Base-by-base conservation (phyloP, 108 stramenopile species). In the Cyclotella kingstonii region DNA sequence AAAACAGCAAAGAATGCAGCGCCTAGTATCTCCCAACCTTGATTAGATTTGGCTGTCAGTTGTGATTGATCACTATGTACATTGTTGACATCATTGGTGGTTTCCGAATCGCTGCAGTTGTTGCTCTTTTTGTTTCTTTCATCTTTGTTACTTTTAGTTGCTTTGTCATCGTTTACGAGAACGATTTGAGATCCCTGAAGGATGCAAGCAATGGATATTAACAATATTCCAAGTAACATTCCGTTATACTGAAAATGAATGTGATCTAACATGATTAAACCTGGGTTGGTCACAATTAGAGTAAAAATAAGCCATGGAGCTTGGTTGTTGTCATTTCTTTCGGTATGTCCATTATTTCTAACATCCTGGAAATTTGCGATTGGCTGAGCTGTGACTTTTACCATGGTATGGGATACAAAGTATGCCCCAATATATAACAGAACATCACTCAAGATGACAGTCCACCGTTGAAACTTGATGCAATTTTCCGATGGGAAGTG, bases 241-340 rank as follows among this genome's bases (percentile, higher is more conserved):
- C 95, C 95, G 52, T 98, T 98, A 84, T 98, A 98, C 55, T 95
- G 94, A 71, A 97, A 95, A 62, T 95, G 94, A 10, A 97, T 78
- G 73, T 93, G 91, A 70, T 98, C 98, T 38, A 97, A 59, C 83
- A 96, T 74, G 12, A 98, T 52, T n/a, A 98, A 66, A 0, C 86
- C 89, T 30, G 88, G 84, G 65, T 90, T 83, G 14, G 81, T 60
- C 14, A 86, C 77, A 36, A 87, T 74, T 28, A 84, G 60, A 3
- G 82, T 31, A 60, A 89, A 85, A 38, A 55, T 43, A 14, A 77
- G 30, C 52, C 42, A 54, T 21, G 60, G 47, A 50, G 47, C 31
- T 59, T 31, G 41, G 3, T 31, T 33, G 17, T 17, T 52, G 35
- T 42, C 27, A n/a, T n/a, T n/a, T n/a, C n/a, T n/a, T n/a, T n/a